phyloP scores from a whole-genome alignment of 768 basidiomycete species.

The Lactifluus pinguis region DNA sequence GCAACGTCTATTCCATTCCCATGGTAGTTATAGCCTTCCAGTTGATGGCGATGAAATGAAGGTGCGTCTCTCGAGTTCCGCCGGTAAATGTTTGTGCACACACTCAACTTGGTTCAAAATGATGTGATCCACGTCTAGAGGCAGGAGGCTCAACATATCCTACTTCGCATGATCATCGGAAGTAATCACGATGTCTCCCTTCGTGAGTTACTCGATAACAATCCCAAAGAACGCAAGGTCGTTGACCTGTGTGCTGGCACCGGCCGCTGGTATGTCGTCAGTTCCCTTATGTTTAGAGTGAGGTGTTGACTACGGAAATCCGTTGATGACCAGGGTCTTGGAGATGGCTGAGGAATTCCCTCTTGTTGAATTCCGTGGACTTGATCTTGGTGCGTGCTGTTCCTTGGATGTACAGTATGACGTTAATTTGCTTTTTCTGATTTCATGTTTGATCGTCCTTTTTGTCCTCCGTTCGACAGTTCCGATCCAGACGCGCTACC shows the following conservation, averaged over 20 bases:
- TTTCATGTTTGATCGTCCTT: background rate
- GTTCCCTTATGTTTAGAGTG: background rate
- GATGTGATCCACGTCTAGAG: background rate
- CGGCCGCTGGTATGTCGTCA: slow-evolving; percentile 51
- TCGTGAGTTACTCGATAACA: slow-evolving; percentile 35
- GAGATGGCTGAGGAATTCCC: slow-evolving; percentile 66
- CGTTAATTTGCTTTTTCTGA: background rate
- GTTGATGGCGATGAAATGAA: slow-evolving; percentile 61
- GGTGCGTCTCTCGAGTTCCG: slow-evolving; percentile 33
- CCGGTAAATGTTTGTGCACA: background rate
- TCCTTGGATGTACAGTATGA: background rate
- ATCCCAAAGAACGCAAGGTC: slow-evolving; percentile 38
- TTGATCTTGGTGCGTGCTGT: slow-evolving; percentile 62
- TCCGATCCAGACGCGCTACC: slow-evolving; percentile 60
- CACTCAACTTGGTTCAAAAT: background rate
- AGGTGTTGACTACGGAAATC: too few species aligned
- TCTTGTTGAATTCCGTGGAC: slow-evolving; percentile 53
- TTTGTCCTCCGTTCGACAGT: slow-evolving; percentile 33
- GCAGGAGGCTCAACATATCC: slow-evolving; percentile 16
- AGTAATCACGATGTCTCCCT: slow-evolving; percentile 55
- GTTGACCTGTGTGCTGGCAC: slow-evolving; percentile 74
- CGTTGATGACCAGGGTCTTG: slow-evolving; percentile 43
- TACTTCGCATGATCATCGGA: slow-evolving; percentile 37
- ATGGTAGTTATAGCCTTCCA: slow-evolving; percentile 58
- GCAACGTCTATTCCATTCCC: slow-evolving; percentile 56